phyloP scores from a whole-genome alignment of 805 yeast species.

The Candida alai region DNA sequence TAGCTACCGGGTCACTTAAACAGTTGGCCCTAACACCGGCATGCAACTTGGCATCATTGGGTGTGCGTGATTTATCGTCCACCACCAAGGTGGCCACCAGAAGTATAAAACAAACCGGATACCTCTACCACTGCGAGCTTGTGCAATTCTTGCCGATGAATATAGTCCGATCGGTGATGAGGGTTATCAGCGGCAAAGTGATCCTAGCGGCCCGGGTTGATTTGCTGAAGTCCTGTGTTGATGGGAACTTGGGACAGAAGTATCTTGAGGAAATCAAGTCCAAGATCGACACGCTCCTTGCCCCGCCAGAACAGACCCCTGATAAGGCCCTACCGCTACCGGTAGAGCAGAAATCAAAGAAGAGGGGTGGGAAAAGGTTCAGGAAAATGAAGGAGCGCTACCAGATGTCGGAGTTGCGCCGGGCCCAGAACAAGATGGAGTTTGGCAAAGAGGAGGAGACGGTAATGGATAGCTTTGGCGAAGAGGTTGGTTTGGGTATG shows the following conservation, averaged over 20 bases:
- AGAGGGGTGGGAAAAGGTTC: constrained; percentile 80
- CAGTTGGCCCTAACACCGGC: constrained; percentile 70
- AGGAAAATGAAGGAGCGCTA: constrained; percentile 79
- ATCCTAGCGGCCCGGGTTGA: constrained; percentile 84
- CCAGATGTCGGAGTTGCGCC: constrained; percentile 74
- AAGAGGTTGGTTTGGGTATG: constrained; percentile 83
- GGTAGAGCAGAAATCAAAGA: constrained; percentile 69
- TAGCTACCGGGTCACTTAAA: constrained; percentile 63
- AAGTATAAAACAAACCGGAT: constrained; percentile 64
- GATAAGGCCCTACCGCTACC: constrained; percentile 72
- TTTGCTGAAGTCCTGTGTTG: constrained; percentile 36
- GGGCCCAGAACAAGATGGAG: constrained; percentile 78
- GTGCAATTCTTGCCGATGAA: constrained; percentile 58
- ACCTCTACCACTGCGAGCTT: constrained; percentile 56
- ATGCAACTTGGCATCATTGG: constrained; percentile 79
- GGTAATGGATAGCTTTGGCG: constrained; percentile 62
- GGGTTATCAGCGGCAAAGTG: constrained; percentile 76
- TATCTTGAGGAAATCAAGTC: constrained; percentile 58
- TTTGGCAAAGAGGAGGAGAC: constrained; percentile 75
- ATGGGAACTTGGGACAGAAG: constrained; percentile 53
- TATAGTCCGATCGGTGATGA: constrained; percentile 61
- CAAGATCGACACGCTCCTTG: constrained; percentile 66
- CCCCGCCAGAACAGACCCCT: constrained; percentile 67
- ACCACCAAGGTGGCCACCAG: constrained; percentile 22
- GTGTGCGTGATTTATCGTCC: constrained; percentile 44